Base-by-base conservation (phyloP, 179 eudicot genomes). In the Camellia oleifera region DNA sequence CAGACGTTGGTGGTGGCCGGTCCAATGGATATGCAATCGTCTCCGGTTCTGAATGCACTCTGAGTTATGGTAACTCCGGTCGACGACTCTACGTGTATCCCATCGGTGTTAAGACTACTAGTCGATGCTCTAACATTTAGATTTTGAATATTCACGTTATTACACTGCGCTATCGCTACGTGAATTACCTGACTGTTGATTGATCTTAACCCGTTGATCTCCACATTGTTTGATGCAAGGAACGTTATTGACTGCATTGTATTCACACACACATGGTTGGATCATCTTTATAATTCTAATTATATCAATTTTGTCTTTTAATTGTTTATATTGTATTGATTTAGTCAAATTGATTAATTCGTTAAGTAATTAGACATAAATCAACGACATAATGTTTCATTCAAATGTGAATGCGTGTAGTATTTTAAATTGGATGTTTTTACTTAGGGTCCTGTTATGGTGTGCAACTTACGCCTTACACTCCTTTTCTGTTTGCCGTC, bases 71-170 rank as follows among this genome's bases (percentile, higher is more conserved):
- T 81, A 15, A 91, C 77, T 9, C 84, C 88, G 10, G 80, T 77
- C 2, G 88, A 83, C 32, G 46, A 46, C 18, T 88, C 85, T 13
- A 91, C 53, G 77, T 85, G 85, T 12, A 91, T 80, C 60, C 94
- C 94, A 50, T 91, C 92, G 7, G 94, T 91, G 82, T 91, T 91
- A 0, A 91, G 92, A 82, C 94, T 91, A 13, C 72, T 75, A 13
- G 85, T 79, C 0, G 94, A 89, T 3, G 94, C 91, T 69, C 84
- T 70, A 10, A 88, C 72, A 4, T 26, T 87, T 42, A 87, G 14
- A 53, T 73, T 69, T 2, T 61, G 67, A 2, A 91, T 58, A 14
- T 69, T 80, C 23, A 89, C 70, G 63, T 89, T 87, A 4, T 52
- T 82, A 82, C 90, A 78, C 1, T 67, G 62, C n/a, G 54, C 76